These are phyloP conservation scores for Phytopythium ostracodes DNA, from an alignment of 352 stramenopile species.

Conservation along the genomic window DNA sequence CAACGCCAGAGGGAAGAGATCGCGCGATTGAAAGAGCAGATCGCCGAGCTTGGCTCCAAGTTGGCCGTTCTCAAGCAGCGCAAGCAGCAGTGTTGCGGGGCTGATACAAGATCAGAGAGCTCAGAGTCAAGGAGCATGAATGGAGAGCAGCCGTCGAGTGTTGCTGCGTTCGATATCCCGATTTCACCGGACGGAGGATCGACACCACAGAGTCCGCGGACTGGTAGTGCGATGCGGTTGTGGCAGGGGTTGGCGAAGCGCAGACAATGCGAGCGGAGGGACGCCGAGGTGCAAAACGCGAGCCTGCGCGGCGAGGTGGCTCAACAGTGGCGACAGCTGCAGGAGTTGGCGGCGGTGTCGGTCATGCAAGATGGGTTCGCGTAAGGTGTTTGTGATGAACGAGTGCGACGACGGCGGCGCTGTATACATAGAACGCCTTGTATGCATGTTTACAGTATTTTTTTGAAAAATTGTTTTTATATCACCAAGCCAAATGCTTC, in stretches of 20 bases:
- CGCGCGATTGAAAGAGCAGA: neutral
- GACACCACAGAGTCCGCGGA: neutral
- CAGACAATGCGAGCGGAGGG: neutral
- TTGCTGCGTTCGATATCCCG: neutral
- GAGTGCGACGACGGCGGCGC: no score
- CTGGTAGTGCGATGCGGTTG: neutral
- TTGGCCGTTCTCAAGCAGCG: neutral
- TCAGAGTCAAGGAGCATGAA: neutral
- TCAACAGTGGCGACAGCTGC: neutral
- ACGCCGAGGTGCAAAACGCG: neutral
- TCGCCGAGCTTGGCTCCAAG: neutral
- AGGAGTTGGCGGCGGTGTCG: neutral
- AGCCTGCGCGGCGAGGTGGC: neutral
- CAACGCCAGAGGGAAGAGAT: neutral
- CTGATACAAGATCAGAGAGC: neutral
- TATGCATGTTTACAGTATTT: no score
- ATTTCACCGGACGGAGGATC: neutral
- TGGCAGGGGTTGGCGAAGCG: neutral
- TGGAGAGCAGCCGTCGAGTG: no score
- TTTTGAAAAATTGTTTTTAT: no score
- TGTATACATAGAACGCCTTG: no score
- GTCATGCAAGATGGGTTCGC: neutral
- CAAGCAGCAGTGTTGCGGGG: no score
- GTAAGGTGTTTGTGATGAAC: no score
- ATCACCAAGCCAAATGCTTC: no score